These are phyloP conservation scores for Sordariomycetes sp. DNA, from an alignment of 2,329 filamentous ascomycete species.

Conservation along the genomic window DNA sequence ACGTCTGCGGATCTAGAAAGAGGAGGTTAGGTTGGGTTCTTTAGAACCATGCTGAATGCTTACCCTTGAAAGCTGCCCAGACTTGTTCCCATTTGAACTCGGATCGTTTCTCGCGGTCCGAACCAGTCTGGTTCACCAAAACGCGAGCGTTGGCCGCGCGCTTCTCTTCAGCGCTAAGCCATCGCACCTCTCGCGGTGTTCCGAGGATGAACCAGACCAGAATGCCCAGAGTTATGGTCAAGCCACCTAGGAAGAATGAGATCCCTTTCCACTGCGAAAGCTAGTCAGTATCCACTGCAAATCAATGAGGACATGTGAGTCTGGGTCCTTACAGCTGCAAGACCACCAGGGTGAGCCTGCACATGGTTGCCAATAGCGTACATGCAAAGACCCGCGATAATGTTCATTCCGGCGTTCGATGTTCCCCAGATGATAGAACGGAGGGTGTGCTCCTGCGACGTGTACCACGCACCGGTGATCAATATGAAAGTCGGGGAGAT, in stretches of 20 bases:
- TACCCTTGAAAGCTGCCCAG: conserved; percentile 14
- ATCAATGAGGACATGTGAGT: too few relatives aligned
- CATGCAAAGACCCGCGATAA: conserved; percentile 18
- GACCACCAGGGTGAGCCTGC: too few relatives aligned
- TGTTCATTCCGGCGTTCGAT: conserved; percentile 20
- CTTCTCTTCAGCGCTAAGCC: conserved; percentile 19
- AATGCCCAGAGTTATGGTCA: too few relatives aligned
- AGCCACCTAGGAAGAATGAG: too few relatives aligned
- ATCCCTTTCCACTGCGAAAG: too few relatives aligned
- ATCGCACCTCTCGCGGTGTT: conserved; percentile 18
- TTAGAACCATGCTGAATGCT: too few relatives aligned
- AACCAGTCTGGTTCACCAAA: conserved; percentile 16
- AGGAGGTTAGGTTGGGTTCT: too few relatives aligned
- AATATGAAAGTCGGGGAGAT: conserved; percentile 19
- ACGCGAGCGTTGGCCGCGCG: conserved; percentile 16
- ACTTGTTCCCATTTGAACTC: conserved; percentile 19
- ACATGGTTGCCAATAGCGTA: too few relatives aligned
- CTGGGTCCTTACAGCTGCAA: too few relatives aligned
- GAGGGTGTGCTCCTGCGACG: conserved; percentile 17
- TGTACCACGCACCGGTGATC: conserved; percentile 22
- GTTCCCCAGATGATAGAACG: conserved; percentile 21
- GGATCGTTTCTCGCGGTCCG: conserved; percentile 13
- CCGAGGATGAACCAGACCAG: conserved; percentile 17
- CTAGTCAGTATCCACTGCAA: too few relatives aligned
- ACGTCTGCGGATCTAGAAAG: conserved; percentile 21